Conservation (phyloP, 1,284 basidiomycete species). For the Cryptococcus deneoformans region DNA sequence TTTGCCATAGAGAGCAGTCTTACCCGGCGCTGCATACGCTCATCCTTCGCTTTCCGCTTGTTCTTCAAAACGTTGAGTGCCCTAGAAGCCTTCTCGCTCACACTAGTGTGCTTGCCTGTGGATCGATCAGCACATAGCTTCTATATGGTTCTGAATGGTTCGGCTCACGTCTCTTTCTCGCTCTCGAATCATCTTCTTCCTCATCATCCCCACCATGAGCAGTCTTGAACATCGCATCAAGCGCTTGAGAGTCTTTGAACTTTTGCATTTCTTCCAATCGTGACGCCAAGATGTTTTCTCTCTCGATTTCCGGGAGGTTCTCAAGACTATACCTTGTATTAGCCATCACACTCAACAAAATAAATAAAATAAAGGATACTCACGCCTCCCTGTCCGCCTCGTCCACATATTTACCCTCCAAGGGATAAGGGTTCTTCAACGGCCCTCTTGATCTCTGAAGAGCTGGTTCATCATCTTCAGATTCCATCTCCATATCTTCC, state of each 20-base stretch:
- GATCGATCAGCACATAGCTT: conserved; percentile 27
- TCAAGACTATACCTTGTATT: conserved; percentile 59
- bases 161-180: conserved; percentile 57
- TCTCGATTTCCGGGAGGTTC: conserved; percentile 76
- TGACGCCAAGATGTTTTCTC: conserved; percentile 77
- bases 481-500: conserved; percentile 42
- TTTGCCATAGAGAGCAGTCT: not conserved
- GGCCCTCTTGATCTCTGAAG: conserved; percentile 7
- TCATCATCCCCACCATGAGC: conserved; percentile 43
- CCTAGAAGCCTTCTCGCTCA: conserved; percentile 74
- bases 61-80: conserved; percentile 81
- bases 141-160: not conserved
- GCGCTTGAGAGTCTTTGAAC: conserved; percentile 66
- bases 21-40: conserved; percentile 33
- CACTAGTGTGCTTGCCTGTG: conserved; percentile 69
- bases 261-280: conserved; percentile 78
- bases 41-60: conserved; percentile 62
- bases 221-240: conserved; percentile 68
- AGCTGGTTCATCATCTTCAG: conserved; percentile 21
- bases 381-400: conserved; percentile 77
- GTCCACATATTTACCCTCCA: conserved; percentile 85
- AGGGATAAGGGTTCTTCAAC: conserved; percentile 69
- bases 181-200: conserved; percentile 26
- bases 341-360: not conserved
- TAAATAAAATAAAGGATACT: conserved; percentile 37